These are phyloP conservation scores for Blastocystis sp. DNA, from an alignment of 352 stramenopile species.

Conservation along the genomic window DNA sequence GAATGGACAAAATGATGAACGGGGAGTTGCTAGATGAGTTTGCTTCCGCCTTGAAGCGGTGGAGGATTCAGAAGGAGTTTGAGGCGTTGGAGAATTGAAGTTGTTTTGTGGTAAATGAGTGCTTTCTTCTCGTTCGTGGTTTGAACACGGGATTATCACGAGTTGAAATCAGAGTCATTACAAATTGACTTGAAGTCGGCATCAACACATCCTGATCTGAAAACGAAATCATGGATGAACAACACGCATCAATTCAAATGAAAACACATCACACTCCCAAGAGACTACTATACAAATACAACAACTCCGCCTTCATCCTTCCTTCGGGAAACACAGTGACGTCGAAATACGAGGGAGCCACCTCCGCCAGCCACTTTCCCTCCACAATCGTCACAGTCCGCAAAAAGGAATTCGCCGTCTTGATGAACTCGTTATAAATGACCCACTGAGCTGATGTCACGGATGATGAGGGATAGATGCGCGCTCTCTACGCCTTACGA, in stretches of 20 bases:
- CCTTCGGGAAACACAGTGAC: constrained; percentile 80
- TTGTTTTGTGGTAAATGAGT: too few species aligned
- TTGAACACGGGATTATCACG: too few species aligned
- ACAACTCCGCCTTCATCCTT: constrained; percentile 59
- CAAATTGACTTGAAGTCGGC: too few species aligned
- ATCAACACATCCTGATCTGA: too few species aligned
- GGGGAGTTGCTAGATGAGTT: constrained; percentile 88
- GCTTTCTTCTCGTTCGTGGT: too few species aligned
- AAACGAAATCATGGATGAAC: too few species aligned
- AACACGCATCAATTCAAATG: not conserved
- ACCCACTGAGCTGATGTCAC: constrained; percentile 51
- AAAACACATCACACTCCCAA: not conserved
- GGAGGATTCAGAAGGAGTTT: constrained; percentile 70
- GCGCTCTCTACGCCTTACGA: not conserved
- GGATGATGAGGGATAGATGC: constrained; percentile 60
- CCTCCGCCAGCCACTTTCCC: constrained; percentile 88
- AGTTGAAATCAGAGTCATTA: too few species aligned
- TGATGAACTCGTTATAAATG: constrained; percentile 93
- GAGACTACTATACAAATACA: constrained; percentile 21
- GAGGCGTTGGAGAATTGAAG: not conserved
- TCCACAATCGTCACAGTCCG: constrained; percentile 91
- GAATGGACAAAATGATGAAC: constrained; percentile 87
- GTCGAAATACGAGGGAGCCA: constrained; percentile 97
- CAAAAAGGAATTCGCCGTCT: constrained; percentile 98
- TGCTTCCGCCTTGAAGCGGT: constrained; percentile 79